Evolutionary conservation across 225 moss, liverwort and hornwort genomes (phyloP).

Genomic region (Ulota crispa): DNA sequence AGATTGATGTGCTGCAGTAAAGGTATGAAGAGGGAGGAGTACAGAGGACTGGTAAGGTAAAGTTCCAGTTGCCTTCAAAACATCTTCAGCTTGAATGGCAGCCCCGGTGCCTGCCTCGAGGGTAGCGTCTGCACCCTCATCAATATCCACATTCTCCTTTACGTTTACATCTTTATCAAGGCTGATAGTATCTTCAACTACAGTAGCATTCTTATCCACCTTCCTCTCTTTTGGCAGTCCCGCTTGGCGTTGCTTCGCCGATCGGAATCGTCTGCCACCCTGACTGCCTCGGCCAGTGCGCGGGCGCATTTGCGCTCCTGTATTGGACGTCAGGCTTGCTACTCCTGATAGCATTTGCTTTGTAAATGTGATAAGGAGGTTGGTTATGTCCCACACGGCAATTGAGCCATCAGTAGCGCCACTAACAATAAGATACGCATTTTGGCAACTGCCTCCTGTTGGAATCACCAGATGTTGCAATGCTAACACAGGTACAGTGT

Average conservation of each 20-base stretch:
- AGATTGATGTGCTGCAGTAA: slow-evolving; percentile 79
- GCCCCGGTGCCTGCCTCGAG: neutral
- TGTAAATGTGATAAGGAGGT: slow-evolving; percentile 45
- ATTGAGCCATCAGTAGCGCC: slow-evolving; percentile 88
- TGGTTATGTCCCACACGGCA: slow-evolving; percentile 81
- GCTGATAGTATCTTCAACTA: slow-evolving; percentile 13
- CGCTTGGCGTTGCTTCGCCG: slow-evolving; percentile 39
- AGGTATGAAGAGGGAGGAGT: slow-evolving; percentile 47
- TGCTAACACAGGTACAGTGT: slow-evolving; percentile 68
- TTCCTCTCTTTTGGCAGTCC: slow-evolving; percentile 30
- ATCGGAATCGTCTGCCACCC: slow-evolving; percentile 78
- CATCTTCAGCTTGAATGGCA: slow-evolving; percentile 9
- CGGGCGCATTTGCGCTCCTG: slow-evolving; percentile 57
- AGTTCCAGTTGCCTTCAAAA: slow-evolving; percentile 15
- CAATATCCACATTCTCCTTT: slow-evolving; percentile 3
- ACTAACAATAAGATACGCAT: slow-evolving; percentile 66
- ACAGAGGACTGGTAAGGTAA: slow-evolving; percentile 33
- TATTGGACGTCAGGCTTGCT: slow-evolving; percentile 12
- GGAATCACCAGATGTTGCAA: slow-evolving; percentile 70
- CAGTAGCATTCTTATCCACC: neutral
- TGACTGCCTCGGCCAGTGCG: slow-evolving; percentile 91
- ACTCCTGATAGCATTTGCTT: slow-evolving; percentile 27
- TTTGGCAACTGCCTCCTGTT: slow-evolving; percentile 40
- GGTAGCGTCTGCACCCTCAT: neutral
- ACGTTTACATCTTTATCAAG: neutral